Conservation (phyloP, 768 basidiomycete species). For the Hortiboletus flavorubellus region DNA sequence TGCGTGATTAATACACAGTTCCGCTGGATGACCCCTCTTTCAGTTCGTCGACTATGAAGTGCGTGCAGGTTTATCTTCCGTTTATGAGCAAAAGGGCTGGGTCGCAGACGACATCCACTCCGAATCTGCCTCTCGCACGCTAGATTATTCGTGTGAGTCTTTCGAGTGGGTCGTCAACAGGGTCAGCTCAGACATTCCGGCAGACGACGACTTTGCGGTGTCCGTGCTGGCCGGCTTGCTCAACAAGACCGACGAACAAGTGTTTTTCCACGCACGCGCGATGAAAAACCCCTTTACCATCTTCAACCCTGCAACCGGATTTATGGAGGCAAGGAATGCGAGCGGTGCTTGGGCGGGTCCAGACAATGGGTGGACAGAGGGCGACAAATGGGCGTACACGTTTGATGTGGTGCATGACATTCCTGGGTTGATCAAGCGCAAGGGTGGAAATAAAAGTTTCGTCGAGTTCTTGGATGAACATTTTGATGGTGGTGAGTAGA, state of each 20-base stretch:
- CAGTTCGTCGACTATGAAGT: conserved; percentile 78
- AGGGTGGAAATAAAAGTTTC: conserved; percentile 66
- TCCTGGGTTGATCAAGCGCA: conserved; percentile 53
- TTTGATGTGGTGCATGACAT: conserved; percentile 76
- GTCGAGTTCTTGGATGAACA: conserved; percentile 62
- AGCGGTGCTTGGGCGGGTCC: conserved; percentile 72
- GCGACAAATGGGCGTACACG: conserved; percentile 74
- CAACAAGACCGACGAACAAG: conserved; percentile 46
- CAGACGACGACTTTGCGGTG: conserved; percentile 78
- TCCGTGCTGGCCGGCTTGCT: conserved; percentile 57
- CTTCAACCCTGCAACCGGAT: conserved; percentile 64
- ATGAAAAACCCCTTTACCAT: conserved; percentile 55
- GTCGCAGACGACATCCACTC: conserved; percentile 78
- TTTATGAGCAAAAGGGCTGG: conserved; percentile 68
- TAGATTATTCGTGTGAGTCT: conserved; percentile 71
- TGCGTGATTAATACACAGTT: neutral
- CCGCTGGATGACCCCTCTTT: neutral
- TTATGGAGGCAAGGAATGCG: conserved; percentile 77
- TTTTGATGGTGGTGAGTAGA: conserved; percentile 42
- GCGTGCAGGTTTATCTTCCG: conserved; percentile 69
- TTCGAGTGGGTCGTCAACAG: neutral
- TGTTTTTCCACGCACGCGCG: conserved; percentile 55
- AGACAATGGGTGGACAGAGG: conserved; percentile 78
- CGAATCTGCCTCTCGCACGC: conserved; percentile 73
- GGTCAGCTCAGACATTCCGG: neutral